These are phyloP conservation scores for Colletotrichum somersetense DNA, from an alignment of 2,329 filamentous ascomycete species.

Conservation along the genomic window DNA sequence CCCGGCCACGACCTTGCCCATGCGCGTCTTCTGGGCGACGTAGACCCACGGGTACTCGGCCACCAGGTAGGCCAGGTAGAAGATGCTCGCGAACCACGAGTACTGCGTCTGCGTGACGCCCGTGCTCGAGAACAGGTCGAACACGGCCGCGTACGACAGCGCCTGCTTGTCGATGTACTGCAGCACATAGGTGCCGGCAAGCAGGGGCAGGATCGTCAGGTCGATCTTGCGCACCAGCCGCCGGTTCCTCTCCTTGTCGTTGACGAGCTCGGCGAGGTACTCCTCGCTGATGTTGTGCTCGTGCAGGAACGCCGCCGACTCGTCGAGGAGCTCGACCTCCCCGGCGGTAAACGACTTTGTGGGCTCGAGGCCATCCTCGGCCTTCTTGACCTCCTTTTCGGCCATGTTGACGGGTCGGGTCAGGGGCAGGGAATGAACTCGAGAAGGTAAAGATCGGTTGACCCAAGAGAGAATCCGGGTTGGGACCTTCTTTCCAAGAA, in stretches of 20 bases:
- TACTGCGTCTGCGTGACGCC: constrained; percentile 62
- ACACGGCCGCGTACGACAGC: constrained; percentile 66
- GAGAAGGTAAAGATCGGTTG: not conserved
- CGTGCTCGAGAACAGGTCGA: constrained; percentile 65
- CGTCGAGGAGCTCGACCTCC: constrained; percentile 55
- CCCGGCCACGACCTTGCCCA: constrained; percentile 51
- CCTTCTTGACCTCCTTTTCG: constrained; percentile 29
- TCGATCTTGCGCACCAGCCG: constrained; percentile 61
- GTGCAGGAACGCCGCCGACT: constrained; percentile 62
- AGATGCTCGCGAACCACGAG: constrained; percentile 67
- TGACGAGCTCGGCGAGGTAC: constrained; percentile 58
- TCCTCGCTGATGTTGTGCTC: constrained; percentile 59
- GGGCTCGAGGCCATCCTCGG: constrained; percentile 38
- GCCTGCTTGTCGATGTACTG: constrained; percentile 70
- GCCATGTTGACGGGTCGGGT: constrained; percentile 12
- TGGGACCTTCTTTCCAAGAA: not conserved
- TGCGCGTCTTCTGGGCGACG: constrained; percentile 51
- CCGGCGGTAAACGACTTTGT: constrained; percentile 37
- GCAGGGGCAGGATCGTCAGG: constrained; percentile 62
- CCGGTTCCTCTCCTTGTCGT: constrained; percentile 52
- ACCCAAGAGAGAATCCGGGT: not conserved
- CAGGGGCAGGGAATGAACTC: not conserved
- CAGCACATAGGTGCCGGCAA: constrained; percentile 63
- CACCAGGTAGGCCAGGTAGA: constrained; percentile 64
- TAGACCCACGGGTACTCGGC: constrained; percentile 56